Evolutionary conservation across 2,329 filamentous ascomycete species (phyloP).

Genomic region (Trichoderma sp.): DNA sequence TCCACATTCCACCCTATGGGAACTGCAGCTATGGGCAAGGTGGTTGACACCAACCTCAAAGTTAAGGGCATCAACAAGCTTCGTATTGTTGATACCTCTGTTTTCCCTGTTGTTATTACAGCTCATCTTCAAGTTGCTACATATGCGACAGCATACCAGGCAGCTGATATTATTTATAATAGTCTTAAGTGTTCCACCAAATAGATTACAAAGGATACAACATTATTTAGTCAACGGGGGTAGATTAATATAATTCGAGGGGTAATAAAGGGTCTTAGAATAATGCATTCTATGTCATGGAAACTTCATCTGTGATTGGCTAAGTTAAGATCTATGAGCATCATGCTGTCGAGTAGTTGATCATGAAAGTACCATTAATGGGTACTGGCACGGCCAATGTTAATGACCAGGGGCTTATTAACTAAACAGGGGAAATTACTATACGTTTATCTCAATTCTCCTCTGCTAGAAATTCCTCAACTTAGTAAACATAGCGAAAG

Average conservation of each 20-base stretch:
- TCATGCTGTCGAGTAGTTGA: neutral
- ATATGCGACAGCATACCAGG: constrained; percentile 61
- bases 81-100: constrained; percentile 42
- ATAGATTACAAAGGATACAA: neutral
- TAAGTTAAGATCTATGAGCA: neutral
- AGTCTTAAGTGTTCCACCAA: neutral
- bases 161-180: constrained; percentile 53
- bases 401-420: neutral
- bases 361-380: neutral
- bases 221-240: neutral
- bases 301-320: neutral
- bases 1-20: constrained; percentile 35
- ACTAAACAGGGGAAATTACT: neutral
- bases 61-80: constrained; percentile 42
- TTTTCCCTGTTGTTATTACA: constrained; percentile 36
- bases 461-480: no score
- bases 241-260: neutral
- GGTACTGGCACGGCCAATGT: neutral
- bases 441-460: neutral
- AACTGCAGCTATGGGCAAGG: constrained; percentile 41
- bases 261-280: neutral
- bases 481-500: neutral
- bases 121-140: constrained; percentile 50
- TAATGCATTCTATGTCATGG: neutral
- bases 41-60: constrained; percentile 44